Base-by-base conservation (phyloP, 1,139 yeast species). In the Scheffersomyces lignicola region DNA sequence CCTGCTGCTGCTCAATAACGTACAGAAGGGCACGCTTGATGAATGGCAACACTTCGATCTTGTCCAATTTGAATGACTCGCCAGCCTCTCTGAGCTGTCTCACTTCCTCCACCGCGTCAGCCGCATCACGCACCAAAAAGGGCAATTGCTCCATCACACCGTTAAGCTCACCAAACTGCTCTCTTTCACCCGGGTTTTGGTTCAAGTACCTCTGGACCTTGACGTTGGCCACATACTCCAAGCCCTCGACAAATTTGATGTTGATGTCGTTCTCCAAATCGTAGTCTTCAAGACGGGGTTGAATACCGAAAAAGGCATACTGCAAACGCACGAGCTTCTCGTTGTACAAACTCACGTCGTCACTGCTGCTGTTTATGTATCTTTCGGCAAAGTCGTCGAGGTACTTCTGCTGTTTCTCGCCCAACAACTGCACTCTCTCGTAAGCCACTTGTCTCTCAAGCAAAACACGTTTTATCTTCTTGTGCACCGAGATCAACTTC, bases 401-500 rank as follows among this genome's bases (percentile, higher is more conserved):
- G 40, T 83, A 76, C 38, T 64, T 54, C 13, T 61, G 59, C 45
- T 74, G 74, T 17, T 51, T 47, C 35, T 70, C 65, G 4, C 62
- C 59, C 33, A 75, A 68, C 34, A 69, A 71, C 51, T 75, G 74
- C 2, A 82, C 88, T 47, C 80, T 70, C 47, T 76, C 80, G 54
- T 76, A 79, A 1, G 90, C 80, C 41, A 78, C 78, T 49, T 84
- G 86, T 56, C 97, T 78, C 61, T 92, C 97, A 48, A 89, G 78
- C 37, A 92, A 69, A 8, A 87, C 96, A 54, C 85, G 94, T 56
- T 88, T 83, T 48, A 92, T 86, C 49, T 87, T 66, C 59, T 57
- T 70, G 56, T 51, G 78, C 43, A 56, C 70, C 58, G 56, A 49
- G n/a, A 49, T 45, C 31, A 69, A 60, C 41, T 64, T 64, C 13